Evolutionary conservation across 2,329 filamentous ascomycete species (phyloP).

Genomic region (Bipolaris zeicola): DNA sequence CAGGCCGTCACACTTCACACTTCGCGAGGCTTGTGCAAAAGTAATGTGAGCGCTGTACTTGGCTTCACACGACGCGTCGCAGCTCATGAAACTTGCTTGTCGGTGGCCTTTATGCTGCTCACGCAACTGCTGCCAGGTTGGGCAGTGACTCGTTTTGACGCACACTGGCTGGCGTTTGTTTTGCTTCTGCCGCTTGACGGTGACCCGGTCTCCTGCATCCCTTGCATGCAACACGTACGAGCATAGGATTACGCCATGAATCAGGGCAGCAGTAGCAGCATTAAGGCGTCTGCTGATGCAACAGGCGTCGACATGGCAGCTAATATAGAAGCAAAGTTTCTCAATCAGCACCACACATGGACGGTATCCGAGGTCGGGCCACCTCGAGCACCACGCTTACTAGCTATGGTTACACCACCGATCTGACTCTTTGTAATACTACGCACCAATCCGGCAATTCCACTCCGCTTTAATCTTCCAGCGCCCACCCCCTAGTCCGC

Average conservation of each 20-base stretch:
- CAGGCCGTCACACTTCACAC: neutral
- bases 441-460: slow-evolving; percentile 20
- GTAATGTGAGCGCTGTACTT: slow-evolving; percentile 7
- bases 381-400: slow-evolving; percentile 31
- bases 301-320: slow-evolving; percentile 24
- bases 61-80: slow-evolving; percentile 14
- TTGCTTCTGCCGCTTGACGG: slow-evolving; percentile 21
- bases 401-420: slow-evolving; percentile 33
- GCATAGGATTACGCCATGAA: slow-evolving; percentile 16
- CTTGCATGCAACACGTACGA: slow-evolving; percentile 13
- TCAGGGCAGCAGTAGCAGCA: slow-evolving; percentile 6
- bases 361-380: slow-evolving; percentile 32
- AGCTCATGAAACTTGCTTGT: slow-evolving; percentile 21
- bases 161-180: slow-evolving; percentile 18
- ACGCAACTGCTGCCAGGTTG: slow-evolving; percentile 15
- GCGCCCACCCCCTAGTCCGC: slow-evolving; percentile 16
- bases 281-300: slow-evolving; percentile 26
- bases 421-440: slow-evolving; percentile 29
- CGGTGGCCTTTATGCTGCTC: slow-evolving; percentile 22
- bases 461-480: slow-evolving; percentile 27
- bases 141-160: slow-evolving; percentile 27
- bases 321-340: slow-evolving; percentile 31
- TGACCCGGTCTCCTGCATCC: slow-evolving; percentile 20
- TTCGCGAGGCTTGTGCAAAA: neutral
- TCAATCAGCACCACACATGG: slow-evolving; percentile 14